phyloP scores from a whole-genome alignment of 495 filamentous ascomycete genomes.

The Penicillium paradoxum region DNA sequence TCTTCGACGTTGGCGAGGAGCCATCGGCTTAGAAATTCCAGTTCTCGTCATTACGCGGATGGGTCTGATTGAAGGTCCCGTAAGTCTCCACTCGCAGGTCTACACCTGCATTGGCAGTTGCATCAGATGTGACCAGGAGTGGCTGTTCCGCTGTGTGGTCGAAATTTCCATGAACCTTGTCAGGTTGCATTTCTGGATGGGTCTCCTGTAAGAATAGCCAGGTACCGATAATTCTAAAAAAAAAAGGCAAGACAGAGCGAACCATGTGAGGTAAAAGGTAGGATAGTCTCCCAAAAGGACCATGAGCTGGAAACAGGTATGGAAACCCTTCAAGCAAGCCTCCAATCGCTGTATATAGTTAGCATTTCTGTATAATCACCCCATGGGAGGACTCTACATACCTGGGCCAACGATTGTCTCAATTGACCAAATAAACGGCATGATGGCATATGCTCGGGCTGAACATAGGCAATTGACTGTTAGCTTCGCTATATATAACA shows the following conservation, averaged over 20 bases:
- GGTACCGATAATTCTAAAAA: constrained; percentile 68
- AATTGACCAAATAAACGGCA: constrained; percentile 87
- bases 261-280: constrained; percentile 79
- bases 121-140: constrained; percentile 64
- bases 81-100: constrained; percentile 73
- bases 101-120: constrained; percentile 62
- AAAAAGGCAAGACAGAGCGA: constrained; percentile 64
- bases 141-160: constrained; percentile 62
- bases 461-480: not conserved
- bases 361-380: constrained; percentile 5
- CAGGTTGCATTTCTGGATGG: constrained; percentile 70
- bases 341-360: constrained; percentile 54
- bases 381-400: constrained; percentile 15
- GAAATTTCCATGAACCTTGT: constrained; percentile 39
- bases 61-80: constrained; percentile 65
- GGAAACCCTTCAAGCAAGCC: constrained; percentile 71
- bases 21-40: constrained; percentile 49
- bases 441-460: constrained; percentile 75
- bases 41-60: constrained; percentile 42
- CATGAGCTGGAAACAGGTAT: constrained; percentile 53
- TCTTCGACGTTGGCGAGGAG: constrained; percentile 29
- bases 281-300: constrained; percentile 70
- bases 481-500: constrained; percentile 8
- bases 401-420: constrained; percentile 77
- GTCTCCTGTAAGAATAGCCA: constrained; percentile 74